These are phyloP conservation scores for Fusarium palustre DNA, from an alignment of 2,329 filamentous ascomycete genomes.

Conservation along the genomic window DNA sequence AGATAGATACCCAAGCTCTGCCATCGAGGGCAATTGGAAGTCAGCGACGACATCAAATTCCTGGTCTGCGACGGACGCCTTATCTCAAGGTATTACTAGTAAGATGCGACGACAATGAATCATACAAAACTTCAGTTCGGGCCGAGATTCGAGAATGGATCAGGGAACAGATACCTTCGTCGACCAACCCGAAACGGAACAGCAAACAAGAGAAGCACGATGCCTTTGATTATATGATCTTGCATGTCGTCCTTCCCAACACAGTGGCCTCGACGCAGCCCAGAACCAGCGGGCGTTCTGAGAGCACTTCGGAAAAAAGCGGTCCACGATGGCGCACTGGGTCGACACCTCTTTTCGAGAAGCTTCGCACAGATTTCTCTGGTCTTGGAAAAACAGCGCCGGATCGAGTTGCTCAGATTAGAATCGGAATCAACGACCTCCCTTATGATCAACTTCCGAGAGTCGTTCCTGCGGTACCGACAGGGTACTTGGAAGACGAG, in stretches of 20 bases:
- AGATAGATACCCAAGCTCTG: slow-evolving; percentile 52
- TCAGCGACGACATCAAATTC: slow-evolving; percentile 87
- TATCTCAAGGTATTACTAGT: slow-evolving; percentile 93
- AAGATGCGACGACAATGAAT: slow-evolving; percentile 94
- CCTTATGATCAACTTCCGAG: slow-evolving; percentile 73
- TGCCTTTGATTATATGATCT: slow-evolving; percentile 93
- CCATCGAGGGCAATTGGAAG: slow-evolving; percentile 51
- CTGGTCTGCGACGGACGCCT: slow-evolving; percentile 89
- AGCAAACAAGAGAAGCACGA: slow-evolving; percentile 91
- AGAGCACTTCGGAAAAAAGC: slow-evolving; percentile 73
- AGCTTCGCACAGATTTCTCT: slow-evolving; percentile 91
- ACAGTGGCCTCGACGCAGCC: slow-evolving; percentile 84
- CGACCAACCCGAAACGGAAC: slow-evolving; percentile 64
- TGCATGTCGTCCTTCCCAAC: slow-evolving; percentile 92
- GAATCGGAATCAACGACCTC: slow-evolving; percentile 77
- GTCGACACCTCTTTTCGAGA: slow-evolving; percentile 87
- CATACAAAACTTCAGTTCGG: slow-evolving; percentile 84
- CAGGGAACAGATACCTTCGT: slow-evolving; percentile 75
- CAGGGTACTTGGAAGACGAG: slow-evolving; percentile 75
- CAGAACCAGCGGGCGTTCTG: slow-evolving; percentile 67
- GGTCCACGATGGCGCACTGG: slow-evolving; percentile 82
- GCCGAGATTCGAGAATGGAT: slow-evolving; percentile 91
- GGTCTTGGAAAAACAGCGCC: slow-evolving; percentile 73
- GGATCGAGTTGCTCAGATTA: slow-evolving; percentile 87
- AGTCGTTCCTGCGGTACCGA: slow-evolving; percentile 71